Evolutionary conservation across 2,329 filamentous ascomycete genomes (phyloP).

Genomic region (Blumeriella jaapii): DNA sequence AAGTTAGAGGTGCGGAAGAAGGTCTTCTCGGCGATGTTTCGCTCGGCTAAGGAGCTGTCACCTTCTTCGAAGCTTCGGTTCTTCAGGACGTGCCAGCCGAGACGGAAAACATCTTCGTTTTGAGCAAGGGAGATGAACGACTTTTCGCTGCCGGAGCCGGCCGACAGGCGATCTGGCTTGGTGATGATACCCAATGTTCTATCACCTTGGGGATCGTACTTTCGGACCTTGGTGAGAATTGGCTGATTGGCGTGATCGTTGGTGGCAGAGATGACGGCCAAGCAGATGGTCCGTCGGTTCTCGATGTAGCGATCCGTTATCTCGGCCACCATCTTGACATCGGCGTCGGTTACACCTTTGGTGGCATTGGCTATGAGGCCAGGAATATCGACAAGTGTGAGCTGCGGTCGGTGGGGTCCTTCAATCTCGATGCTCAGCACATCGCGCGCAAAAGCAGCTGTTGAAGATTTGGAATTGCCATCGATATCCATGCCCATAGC

Average conservation of each 20-base stretch:
- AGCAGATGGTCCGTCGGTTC: conserved; percentile 33
- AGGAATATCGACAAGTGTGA: conserved; percentile 28
- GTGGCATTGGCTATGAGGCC: conserved; percentile 24
- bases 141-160: conserved; percentile 28
- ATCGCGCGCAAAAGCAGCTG: conserved; percentile 20
- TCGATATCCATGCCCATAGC: conserved; percentile 18
- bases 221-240: conserved; percentile 29
- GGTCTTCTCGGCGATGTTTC: conserved; percentile 14
- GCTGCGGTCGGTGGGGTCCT: conserved; percentile 19
- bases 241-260: conserved; percentile 33
- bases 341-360: conserved; percentile 18
- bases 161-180: conserved; percentile 32
- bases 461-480: background rate
- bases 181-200: conserved; percentile 36
- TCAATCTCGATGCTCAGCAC: conserved; percentile 22
- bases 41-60: conserved; percentile 20
- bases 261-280: conserved; percentile 35
- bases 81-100: conserved; percentile 39
- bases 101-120: conserved; percentile 31
- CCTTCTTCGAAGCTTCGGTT: conserved; percentile 33
- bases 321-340: conserved; percentile 22
- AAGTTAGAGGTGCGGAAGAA: conserved; percentile 24
- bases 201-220: conserved; percentile 27
- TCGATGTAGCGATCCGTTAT: conserved; percentile 31
- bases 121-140: conserved; percentile 28